Evolutionary conservation across 2,329 filamentous ascomycete species (phyloP), one percentile per base, ranked within the genome.

Genomic region (Thelonectria discophora): DNA sequence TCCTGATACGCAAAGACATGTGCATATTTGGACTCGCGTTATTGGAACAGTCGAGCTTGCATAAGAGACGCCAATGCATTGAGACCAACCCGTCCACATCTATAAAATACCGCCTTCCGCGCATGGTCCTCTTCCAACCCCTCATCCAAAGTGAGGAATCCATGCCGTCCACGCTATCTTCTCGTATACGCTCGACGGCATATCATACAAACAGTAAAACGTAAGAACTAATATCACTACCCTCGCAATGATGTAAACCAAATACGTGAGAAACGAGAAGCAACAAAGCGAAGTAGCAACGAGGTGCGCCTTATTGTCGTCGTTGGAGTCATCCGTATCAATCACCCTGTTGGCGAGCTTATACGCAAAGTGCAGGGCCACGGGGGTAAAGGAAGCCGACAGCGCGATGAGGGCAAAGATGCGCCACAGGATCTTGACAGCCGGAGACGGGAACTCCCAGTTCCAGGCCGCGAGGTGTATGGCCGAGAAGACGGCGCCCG

Each of bases 391-490:
- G 6, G 43, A 46, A 13, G 43, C 43, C 5, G 43, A 13, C 6
- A 46, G 12, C 11, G 43, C 43, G 5, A 27, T 27, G 1, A 46
- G 12, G 43, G 15, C 8, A 11, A 53, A 53, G 6, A 3, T 8
- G 11, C 50, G 43, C 50, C 50, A 53, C 5, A 43, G 39, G 1
- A 15, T 32, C 24, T 45, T 37, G 10, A 13, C n/a, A 8, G 13
- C 9, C 12, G 39, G 39, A 2, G 39, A 45, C 20, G 50, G 50
- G 15, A 53, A 53, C 5, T 53, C 20, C 50, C 39, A 53, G 39
- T 45, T 53, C 50, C 39, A 53, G 11, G 50, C 50, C 2, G 50
- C 39, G 10, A 53, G 50, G 17, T 53, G 50, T 4, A 53, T 45
- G 13, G 39, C 39, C 3, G 50, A 53, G 9, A 53, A 53, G 24